These are phyloP conservation scores for Dalechampia spathulata DNA, from an alignment of 441 rosid genomes.

Conservation along the genomic window DNA sequence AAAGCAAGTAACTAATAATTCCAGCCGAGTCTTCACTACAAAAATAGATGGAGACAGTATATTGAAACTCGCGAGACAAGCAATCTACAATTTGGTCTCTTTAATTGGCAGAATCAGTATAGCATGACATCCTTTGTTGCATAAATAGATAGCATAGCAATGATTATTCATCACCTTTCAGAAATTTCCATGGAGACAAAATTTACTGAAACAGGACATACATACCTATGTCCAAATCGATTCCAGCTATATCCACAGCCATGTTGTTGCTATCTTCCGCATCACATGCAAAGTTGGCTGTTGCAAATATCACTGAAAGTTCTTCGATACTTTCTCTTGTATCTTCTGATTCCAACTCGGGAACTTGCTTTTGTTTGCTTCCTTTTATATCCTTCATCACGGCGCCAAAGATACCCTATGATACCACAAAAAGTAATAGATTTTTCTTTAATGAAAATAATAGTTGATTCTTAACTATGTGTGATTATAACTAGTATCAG, in stretches of 20 bases:
- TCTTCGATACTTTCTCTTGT: constrained; percentile 56
- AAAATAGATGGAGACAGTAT: neutral
- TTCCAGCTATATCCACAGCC: constrained; percentile 35
- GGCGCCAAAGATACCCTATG: constrained; percentile 76
- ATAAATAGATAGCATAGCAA: neutral
- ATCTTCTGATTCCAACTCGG: constrained; percentile 57
- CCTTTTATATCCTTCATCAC: constrained; percentile 54
- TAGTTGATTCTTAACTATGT: neutral
- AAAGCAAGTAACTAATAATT: neutral
- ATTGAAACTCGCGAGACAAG: neutral
- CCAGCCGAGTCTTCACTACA: neutral
- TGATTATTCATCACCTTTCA: neutral
- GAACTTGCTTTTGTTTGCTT: constrained; percentile 45
- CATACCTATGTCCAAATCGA: constrained; percentile 59
- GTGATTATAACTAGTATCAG: constrained; percentile 2
- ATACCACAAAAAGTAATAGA: too few species aligned
- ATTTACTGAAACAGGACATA: neutral
- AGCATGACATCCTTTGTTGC: too few species aligned
- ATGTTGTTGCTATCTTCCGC: constrained; percentile 27
- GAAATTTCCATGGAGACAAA: neutral
- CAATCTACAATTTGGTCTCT: neutral
- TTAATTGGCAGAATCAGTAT: neutral
- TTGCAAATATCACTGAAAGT: constrained; percentile 45
- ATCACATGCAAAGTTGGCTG: constrained; percentile 50
- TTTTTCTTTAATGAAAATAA: too few species aligned